Base-by-base conservation (phyloP, 208 protist species). In the Leishmania tropica region DNA sequence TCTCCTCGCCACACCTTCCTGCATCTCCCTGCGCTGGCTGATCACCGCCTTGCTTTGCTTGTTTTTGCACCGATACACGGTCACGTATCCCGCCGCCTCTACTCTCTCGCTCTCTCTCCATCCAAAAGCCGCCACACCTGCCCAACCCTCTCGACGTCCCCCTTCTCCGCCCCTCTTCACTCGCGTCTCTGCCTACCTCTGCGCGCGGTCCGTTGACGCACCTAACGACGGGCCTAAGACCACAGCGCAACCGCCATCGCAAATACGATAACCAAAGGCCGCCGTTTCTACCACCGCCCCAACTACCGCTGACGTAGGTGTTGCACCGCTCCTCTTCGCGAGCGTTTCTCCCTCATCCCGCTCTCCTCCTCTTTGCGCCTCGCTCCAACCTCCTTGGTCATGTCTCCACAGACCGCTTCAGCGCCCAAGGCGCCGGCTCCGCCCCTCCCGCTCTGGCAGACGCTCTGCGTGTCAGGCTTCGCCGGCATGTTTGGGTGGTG, bases 401-500 rank as follows among this genome's bases (percentile, higher is more conserved):
- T 40, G 53, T 45, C 53, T 21, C n/a, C 19, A 21, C 21, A 28
- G 35, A 11, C 53, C 42, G 45, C 73, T 37, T 37, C 56, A 48
- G 40, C 40, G 74, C 21, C 64, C 48, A 68, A 51, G 73, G 62
- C 80, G 65, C 45, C 81, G n/a, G 73, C 87, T 37, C 51, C 87
- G 51, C 58, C 84, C 45, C 85, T 94, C 72, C 80, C 88, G 45
- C 84, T 73, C 62, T 91, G 77, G 80, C 89, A 92, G 85, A 95
- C 93, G 64, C 78, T 98, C 58, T 62, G 70, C 67, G 95, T 96
- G 73, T 89, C 95, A 53, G 93, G 95, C 45, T 78, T 89, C 79
- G 90, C 94, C 64, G 96, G 96, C 75, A 91, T 96, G 80, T 89
- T 97, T 81, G 96, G 85, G 3, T 98, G 96, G 96, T 86, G 87